A percentile compares a stretch with the other conserved stretches of the same genome.
Evolutionary conservation across 2,329 filamentous ascomycete species (phyloP).

Genomic region (Aschersonia sp.): DNA sequence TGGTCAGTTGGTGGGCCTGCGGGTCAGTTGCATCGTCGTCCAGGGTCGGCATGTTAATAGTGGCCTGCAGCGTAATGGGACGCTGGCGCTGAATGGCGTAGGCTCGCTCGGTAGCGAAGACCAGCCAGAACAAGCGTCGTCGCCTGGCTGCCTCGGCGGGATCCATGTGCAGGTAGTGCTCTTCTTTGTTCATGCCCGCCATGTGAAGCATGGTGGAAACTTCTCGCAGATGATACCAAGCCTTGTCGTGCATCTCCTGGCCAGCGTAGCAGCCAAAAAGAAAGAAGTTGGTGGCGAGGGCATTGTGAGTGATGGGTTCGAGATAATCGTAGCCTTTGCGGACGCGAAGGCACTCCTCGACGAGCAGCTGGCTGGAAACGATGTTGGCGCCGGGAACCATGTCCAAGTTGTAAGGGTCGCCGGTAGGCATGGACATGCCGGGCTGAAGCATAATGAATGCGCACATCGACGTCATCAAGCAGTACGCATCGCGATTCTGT

Average conservation of each 20-base stretch:
- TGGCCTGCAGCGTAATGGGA: slow-evolving; percentile 55
- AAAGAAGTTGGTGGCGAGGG: slow-evolving; percentile 63
- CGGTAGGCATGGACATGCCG: slow-evolving; percentile 45
- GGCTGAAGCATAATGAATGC: slow-evolving; percentile 58
- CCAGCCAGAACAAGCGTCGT: slow-evolving; percentile 58
- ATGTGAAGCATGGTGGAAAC: slow-evolving; percentile 56
- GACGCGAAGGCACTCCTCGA: slow-evolving; percentile 54
- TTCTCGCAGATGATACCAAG: slow-evolving; percentile 69
- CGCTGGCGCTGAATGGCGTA: slow-evolving; percentile 59
- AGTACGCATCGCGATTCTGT: slow-evolving; percentile 48
- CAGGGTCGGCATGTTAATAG: slow-evolving; percentile 49
- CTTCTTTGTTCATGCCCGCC: slow-evolving; percentile 45
- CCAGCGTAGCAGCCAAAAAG: slow-evolving; percentile 60
- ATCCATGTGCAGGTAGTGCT: slow-evolving; percentile 45
- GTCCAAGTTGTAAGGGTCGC: slow-evolving; percentile 41
- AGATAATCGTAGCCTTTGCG: slow-evolving; percentile 48
- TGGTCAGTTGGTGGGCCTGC: slow-evolving; percentile 34
- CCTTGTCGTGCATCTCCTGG: slow-evolving; percentile 58
- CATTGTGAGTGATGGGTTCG: slow-evolving; percentile 39
- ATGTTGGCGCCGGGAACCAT: slow-evolving; percentile 45
- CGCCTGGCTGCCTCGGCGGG: slow-evolving; percentile 45
- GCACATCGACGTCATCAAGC: slow-evolving; percentile 47
- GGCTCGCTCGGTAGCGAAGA: slow-evolving; percentile 58
- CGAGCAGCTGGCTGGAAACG: slow-evolving; percentile 48
- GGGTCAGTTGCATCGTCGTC: slow-evolving; percentile 45